phyloP scores from a whole-genome alignment of 2,329 filamentous ascomycete species.

The Aspergillus piperis region DNA sequence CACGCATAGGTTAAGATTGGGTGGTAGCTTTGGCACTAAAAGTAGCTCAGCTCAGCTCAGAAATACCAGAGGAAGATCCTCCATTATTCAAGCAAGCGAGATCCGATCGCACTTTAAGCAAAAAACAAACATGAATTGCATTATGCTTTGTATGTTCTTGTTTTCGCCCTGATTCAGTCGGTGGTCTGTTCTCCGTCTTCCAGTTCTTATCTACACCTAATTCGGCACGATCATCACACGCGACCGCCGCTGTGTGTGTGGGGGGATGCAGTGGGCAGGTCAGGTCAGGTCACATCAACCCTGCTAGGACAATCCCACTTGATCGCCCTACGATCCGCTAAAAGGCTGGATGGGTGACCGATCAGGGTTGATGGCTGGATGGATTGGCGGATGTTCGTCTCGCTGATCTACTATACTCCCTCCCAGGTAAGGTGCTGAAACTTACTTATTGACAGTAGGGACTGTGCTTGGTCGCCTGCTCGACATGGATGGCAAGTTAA shows the following conservation, averaged over 20 bases:
- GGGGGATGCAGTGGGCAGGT: no score
- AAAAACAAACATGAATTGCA: background rate
- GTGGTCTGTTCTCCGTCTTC: no score
- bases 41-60: no score
- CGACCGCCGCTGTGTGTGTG: background rate
- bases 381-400: background rate
- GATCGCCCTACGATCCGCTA: background rate
- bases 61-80: background rate
- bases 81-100: background rate
- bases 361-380: no score
- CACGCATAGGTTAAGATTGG: no score
- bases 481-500: background rate
- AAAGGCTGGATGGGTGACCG: no score
- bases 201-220: background rate
- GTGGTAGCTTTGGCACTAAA: background rate
- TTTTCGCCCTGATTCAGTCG: background rate
- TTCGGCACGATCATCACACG: background rate
- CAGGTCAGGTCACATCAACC: background rate
- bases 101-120: background rate
- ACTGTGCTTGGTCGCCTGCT: background rate
- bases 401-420: slow-evolving; percentile 1
- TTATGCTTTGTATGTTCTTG: background rate
- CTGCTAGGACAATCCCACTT: background rate
- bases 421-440: background rate
- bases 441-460: background rate